Base-by-base conservation (phyloP, 1,139 yeast genomes). In the Suhomyces bribrorum region DNA sequence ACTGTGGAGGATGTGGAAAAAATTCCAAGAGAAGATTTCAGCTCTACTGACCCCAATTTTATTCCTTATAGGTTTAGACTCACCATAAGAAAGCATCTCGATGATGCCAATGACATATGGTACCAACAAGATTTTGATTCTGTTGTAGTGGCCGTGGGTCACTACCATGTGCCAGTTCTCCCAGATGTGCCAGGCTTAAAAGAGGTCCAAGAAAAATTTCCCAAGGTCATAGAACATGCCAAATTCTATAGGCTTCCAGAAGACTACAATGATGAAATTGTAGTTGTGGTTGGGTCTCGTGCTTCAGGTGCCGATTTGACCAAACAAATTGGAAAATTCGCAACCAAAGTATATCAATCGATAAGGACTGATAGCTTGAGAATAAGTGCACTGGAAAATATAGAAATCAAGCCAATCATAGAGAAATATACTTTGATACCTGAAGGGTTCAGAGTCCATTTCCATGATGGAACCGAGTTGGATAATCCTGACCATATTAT, bases 61-160 rank as follows among this genome's bases (percentile, higher is more conserved):
- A 18, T 48, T 7, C 54, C 61, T 3, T 52, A 62, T 26, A 46
- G 54, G 26, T 70, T 63, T 45, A 59, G 51, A 23, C 44, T 70
- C 22, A 62, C 71, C 0, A 40, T 69, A 15, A 56, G 75, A 42
- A 54, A 57, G 34, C 45, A 47, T 5, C 42, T 49, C 2, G 54
- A 54, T 29, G 47, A 41, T 29, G 48, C 37, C 11, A 16, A 26
- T 2, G 54, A 41, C 7, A 47, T 47, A 9, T 75, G 75, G 80
- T 70, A 57, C 45, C 59, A 53, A 23, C 63, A 68, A 31, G 56
- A 56, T 14, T 78, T 67, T 48, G 82, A 77, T 53, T 70, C 73
- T n/a, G 66, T 77, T 4, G 68, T 77, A 4, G 58, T 77, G 8
- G 75, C 81, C 1, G 69, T 73, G 31, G 84, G 84, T 13, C 83